Conservation (phyloP, 2,329 filamentous ascomycete species). For the Drechslerella dactyloides region DNA sequence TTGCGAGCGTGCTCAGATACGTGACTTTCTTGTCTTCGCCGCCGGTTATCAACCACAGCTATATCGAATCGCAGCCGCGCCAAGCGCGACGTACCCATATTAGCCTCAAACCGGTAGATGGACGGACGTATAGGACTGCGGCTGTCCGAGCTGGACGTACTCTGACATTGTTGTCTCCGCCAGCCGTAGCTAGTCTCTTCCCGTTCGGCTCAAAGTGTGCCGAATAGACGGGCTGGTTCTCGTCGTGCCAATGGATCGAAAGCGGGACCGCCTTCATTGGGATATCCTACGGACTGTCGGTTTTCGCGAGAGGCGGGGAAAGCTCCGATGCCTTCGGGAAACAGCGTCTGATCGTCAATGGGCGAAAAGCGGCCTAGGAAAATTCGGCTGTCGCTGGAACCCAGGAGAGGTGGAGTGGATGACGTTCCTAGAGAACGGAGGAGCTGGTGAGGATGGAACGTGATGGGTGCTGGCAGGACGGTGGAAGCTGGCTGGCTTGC, state of each 20-base stretch:
- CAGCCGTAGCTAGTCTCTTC: constrained; percentile 89
- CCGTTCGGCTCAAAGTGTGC: constrained; percentile 93
- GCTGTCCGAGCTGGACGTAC: constrained; percentile 62
- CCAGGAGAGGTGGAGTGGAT: background rate
- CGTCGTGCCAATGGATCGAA: constrained; percentile 98
- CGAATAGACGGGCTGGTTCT: constrained; percentile 95
- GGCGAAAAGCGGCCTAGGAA: background rate
- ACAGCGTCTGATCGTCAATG: background rate
- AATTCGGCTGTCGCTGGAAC: background rate
- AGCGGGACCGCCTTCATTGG: constrained; percentile 94
- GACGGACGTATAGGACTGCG: constrained; percentile 6
- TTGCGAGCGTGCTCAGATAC: constrained; percentile 87
- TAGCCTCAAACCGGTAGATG: constrained; percentile 3
- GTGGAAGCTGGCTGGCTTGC: background rate
- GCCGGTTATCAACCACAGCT: constrained; percentile 90
- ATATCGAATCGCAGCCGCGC: constrained; percentile 50
- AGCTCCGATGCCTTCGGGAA: constrained; percentile 41
- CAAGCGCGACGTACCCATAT: background rate
- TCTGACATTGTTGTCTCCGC: constrained; percentile 95
- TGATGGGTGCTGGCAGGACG: background rate
- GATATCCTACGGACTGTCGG: constrained; percentile 5
- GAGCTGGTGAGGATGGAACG: background rate
- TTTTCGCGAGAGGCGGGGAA: constrained; percentile 37
- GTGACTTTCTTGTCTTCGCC: constrained; percentile 87
- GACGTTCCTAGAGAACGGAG: background rate